phyloP scores from a whole-genome alignment of 441 rosid species.

The Isatis lusitanica region DNA sequence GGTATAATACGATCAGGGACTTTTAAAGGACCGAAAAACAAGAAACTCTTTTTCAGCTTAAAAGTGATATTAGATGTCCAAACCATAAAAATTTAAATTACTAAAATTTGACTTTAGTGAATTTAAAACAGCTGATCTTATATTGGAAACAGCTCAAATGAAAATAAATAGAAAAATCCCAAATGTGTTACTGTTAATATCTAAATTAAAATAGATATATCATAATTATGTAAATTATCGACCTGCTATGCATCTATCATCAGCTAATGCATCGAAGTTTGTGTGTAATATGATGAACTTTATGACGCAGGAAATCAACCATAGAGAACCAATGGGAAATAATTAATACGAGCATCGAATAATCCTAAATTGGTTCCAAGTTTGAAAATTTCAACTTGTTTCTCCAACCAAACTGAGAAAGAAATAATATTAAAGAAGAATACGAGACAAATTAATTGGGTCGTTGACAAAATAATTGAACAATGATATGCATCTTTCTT shows the following conservation, averaged over 20 bases:
- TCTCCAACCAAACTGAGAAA: not conserved
- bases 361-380: not conserved
- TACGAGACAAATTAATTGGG: slow-evolving; percentile 1
- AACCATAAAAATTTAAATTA: not conserved
- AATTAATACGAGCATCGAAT: not conserved
- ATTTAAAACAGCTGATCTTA: not conserved
- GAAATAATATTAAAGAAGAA: not conserved
- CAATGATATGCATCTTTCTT: slow-evolving; percentile 25
- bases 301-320: not conserved
- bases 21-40: not conserved
- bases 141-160: too few relatives aligned
- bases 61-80: not conserved
- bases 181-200: not conserved
- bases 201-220: not conserved
- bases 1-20: not conserved
- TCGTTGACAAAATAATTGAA: slow-evolving; percentile 27
- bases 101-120: not conserved
- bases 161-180: not conserved
- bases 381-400: not conserved
- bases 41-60: not conserved
- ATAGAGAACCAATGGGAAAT: not conserved
- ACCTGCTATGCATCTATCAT: not conserved
- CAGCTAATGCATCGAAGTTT: not conserved
- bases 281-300: not conserved
- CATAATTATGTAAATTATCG: not conserved